These are phyloP conservation scores for Sporobolomyces pararoseus DNA, from an alignment of 768 basidiomycete species.

Conservation along the genomic window DNA sequence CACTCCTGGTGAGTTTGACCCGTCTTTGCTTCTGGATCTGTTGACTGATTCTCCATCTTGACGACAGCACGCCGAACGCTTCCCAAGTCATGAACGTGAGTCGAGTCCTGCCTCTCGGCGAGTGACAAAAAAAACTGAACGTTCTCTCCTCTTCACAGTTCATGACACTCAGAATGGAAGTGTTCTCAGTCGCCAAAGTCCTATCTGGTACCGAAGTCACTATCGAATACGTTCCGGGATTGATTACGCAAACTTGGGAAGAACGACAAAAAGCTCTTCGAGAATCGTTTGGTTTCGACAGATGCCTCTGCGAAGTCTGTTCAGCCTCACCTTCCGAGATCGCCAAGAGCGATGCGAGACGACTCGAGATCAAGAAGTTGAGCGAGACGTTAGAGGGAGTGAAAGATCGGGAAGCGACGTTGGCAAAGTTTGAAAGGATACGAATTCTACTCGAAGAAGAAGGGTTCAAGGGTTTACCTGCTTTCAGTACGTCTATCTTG, in stretches of 20 bases:
- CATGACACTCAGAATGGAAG: conserved; percentile 37
- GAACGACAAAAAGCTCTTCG: conserved; percentile 20
- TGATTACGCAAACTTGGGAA: conserved; percentile 14
- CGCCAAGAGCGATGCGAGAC: conserved; percentile 17
- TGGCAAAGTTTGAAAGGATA: conserved; percentile 28
- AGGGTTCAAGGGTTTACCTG: conserved; percentile 22
- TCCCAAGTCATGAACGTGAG: conserved; percentile 37
- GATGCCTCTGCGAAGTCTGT: conserved; percentile 29
- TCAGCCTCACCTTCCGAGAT: conserved; percentile 1
- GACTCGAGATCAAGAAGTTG: conserved; percentile 28
- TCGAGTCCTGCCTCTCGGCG: too few species aligned
- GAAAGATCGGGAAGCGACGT: conserved; percentile 18
- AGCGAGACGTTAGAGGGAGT: conserved; percentile 11
- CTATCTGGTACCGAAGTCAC: conserved; percentile 29
- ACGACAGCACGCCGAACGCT: conserved; percentile 29
- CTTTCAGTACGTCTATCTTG: conserved; percentile 27
- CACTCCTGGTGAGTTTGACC: conserved; percentile 19
- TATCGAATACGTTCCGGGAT: conserved; percentile 38
- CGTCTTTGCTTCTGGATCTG: too few species aligned
- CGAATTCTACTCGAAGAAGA: conserved; percentile 22
- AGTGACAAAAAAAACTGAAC: too few species aligned
- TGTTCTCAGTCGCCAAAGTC: conserved; percentile 32
- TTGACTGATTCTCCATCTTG: not conserved
- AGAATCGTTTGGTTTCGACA: conserved; percentile 25
- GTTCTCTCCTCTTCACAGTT: conserved; percentile 20